Evolutionary conservation across 768 basidiomycete species (phyloP).

Genomic region (Boletus rufocinnamomeus): DNA sequence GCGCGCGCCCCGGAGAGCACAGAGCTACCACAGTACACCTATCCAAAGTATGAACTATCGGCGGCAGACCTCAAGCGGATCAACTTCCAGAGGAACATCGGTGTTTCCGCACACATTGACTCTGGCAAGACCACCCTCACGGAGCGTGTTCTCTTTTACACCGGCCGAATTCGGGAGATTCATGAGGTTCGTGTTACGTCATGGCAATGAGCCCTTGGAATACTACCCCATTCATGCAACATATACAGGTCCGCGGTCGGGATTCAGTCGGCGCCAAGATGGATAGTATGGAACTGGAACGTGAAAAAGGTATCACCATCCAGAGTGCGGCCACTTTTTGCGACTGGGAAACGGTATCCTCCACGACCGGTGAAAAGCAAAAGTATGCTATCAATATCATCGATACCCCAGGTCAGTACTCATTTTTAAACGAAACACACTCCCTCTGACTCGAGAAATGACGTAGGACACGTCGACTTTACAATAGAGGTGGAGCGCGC

Average conservation of each 20-base stretch:
- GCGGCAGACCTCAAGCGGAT: conserved; percentile 69
- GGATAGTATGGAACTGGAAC: conserved; percentile 99
- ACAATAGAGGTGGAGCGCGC: conserved; percentile 99
- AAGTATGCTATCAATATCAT: conserved; percentile 98
- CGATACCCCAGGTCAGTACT: conserved; percentile 81
- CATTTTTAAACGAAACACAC: not conserved
- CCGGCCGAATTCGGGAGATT: conserved; percentile 92
- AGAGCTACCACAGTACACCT: conserved; percentile 24
- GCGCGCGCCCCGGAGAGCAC: conserved; percentile 15
- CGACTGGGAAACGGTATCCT: conserved; percentile 83
- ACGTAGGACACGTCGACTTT: conserved; percentile 96
- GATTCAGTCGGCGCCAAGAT: conserved; percentile 99
- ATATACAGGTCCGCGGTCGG: conserved; percentile 76
- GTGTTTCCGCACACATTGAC: conserved; percentile 93
- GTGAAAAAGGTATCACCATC: conserved; percentile 99
- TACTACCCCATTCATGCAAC: not conserved
- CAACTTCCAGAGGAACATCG: conserved; percentile 87
- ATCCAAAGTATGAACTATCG: conserved; percentile 51
- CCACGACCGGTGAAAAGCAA: conserved; percentile 60
- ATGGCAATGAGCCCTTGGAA: not conserved
- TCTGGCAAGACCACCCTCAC: conserved; percentile 98
- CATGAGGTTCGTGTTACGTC: conserved; percentile 73
- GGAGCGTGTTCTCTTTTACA: conserved; percentile 94
- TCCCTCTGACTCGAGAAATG: not conserved
- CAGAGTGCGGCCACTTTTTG: conserved; percentile 99